Conservation (phyloP, 257 asterid genomes). For the Gentiana macrophylla region DNA sequence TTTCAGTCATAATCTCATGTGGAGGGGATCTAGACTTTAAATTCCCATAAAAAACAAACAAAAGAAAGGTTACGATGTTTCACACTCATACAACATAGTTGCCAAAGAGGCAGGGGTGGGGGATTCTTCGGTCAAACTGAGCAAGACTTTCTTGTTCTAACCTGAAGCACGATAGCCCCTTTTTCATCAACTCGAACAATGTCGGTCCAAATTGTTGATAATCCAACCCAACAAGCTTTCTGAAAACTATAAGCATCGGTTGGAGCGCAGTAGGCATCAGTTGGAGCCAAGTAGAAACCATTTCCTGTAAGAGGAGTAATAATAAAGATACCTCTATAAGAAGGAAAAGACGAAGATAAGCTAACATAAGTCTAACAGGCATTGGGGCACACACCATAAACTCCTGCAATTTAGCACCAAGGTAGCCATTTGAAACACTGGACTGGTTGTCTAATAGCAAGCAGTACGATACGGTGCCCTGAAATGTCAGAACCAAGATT, state of each 20-base stretch:
- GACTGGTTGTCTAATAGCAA: too few species aligned
- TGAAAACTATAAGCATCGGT: conserved; percentile 35
- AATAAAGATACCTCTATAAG: too few species aligned
- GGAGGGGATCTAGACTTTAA: conserved; percentile 83
- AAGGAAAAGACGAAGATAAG: too few species aligned
- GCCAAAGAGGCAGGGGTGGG: too few species aligned
- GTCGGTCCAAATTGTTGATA: conserved; percentile 54
- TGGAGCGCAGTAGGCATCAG: too few species aligned
- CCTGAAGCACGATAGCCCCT: conserved; percentile 99
- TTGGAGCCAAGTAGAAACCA: conserved; percentile 28
- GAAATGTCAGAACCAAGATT: too few species aligned
- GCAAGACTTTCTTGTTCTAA: conserved; percentile 18
- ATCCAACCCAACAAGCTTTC: conserved; percentile 53
- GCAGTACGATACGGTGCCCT: too few species aligned
- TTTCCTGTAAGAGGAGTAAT: conserved; percentile 28
- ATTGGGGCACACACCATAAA: too few species aligned
- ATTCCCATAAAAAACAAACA: conserved; percentile 11
- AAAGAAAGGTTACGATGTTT: background rate
- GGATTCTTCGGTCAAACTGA: background rate
- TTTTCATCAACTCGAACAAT: conserved; percentile 53
- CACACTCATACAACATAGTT: background rate
- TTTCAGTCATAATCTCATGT: conserved; percentile 90
- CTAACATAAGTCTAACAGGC: too few species aligned
- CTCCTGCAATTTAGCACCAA: too few species aligned
- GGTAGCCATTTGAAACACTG: too few species aligned